phyloP scores from a whole-genome alignment of 78 protist genomes.

The Tieghemostelium lacteum region DNA sequence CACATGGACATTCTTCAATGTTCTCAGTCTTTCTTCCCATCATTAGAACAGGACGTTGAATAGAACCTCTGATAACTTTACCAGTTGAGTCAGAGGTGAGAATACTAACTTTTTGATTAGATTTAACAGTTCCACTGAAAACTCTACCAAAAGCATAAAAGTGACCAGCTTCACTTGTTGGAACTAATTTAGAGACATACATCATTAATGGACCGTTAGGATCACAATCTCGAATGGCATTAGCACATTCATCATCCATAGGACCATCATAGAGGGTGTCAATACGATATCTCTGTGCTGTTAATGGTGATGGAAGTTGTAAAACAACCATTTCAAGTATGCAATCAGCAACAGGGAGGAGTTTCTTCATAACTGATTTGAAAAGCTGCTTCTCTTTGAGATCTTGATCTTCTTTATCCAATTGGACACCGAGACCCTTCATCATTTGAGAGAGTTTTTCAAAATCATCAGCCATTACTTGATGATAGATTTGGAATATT shows the following conservation, averaged over 20 bases:
- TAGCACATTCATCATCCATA: slow-evolving; percentile 89
- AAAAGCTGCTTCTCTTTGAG: slow-evolving; percentile 90
- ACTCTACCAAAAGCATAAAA: slow-evolving; percentile 98
- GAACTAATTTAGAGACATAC: slow-evolving; percentile 99
- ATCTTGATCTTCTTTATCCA: slow-evolving; percentile 90
- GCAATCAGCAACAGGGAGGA: slow-evolving; percentile 97
- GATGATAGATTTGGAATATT: slow-evolving; percentile 86
- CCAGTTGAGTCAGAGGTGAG: slow-evolving; percentile 93
- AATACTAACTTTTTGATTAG: slow-evolving; percentile 97
- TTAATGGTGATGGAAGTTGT: slow-evolving; percentile 98
- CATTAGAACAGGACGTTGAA: slow-evolving; percentile 94
- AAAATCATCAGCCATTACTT: slow-evolving; percentile 86
- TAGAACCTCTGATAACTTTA: slow-evolving; percentile 91
- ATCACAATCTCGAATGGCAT: slow-evolving; percentile 88
- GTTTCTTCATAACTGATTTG: slow-evolving; percentile 95
- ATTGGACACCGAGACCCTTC: slow-evolving; percentile 78
- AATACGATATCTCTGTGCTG: slow-evolving; percentile 97
- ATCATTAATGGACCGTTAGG: slow-evolving; percentile 97
- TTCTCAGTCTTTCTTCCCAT: slow-evolving; percentile 97
- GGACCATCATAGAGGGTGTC: slow-evolving; percentile 97
- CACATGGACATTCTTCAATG: slow-evolving; percentile 93
- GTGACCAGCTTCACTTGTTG: slow-evolving; percentile 96
- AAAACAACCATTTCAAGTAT: slow-evolving; percentile 96
- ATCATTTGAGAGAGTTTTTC: slow-evolving; percentile 86
- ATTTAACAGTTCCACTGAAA: slow-evolving; percentile 96